A percentile compares a stretch with the other conserved stretches of the same genome.
Conservation (phyloP, 495 filamentous ascomycete species). For the Podospora comata region DNA sequence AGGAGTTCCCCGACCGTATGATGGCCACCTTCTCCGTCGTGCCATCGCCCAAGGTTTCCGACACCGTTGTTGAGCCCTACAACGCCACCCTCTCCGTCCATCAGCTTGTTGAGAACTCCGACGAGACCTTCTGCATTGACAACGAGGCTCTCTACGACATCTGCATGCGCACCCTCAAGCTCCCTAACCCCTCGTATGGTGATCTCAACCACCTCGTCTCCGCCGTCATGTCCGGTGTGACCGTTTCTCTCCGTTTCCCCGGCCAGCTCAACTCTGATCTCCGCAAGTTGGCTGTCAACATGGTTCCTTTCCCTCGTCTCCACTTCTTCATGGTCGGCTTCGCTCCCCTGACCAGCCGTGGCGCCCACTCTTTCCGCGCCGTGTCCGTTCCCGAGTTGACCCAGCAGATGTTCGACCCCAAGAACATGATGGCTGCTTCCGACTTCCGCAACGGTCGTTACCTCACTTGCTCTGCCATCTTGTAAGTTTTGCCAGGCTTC, state of each 20-base stretch:
- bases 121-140: conserved; percentile 99
- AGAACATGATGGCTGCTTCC: conserved; percentile 99
- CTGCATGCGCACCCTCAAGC: conserved; percentile 99
- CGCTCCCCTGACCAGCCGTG: conserved; percentile 95
- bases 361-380: conserved; percentile 92
- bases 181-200: conserved; percentile 96
- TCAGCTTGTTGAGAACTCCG: conserved; percentile 99
- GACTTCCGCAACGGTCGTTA: conserved; percentile 99
- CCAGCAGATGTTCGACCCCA: conserved; percentile 99
- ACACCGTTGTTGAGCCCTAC: conserved; percentile 99
- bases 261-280: conserved; percentile 99
- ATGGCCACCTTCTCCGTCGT: conserved; percentile 99
- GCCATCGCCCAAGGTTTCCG: conserved; percentile 99
- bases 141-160: conserved; percentile 99
- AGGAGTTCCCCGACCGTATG: conserved; percentile 99
- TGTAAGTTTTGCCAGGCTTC: conserved; percentile 44
- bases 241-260: conserved; percentile 97
- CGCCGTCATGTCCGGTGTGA: conserved; percentile 99
- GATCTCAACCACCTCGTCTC: conserved; percentile 99
- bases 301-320: conserved; percentile 99
- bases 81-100: conserved; percentile 99
- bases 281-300: conserved; percentile 99
- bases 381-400: conserved; percentile 97
- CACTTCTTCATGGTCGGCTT: conserved; percentile 99
- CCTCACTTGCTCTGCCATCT: conserved; percentile 99